phyloP scores from a whole-genome alignment of 371 early-diverging fungal genomes.

The Mortierella sp. region DNA sequence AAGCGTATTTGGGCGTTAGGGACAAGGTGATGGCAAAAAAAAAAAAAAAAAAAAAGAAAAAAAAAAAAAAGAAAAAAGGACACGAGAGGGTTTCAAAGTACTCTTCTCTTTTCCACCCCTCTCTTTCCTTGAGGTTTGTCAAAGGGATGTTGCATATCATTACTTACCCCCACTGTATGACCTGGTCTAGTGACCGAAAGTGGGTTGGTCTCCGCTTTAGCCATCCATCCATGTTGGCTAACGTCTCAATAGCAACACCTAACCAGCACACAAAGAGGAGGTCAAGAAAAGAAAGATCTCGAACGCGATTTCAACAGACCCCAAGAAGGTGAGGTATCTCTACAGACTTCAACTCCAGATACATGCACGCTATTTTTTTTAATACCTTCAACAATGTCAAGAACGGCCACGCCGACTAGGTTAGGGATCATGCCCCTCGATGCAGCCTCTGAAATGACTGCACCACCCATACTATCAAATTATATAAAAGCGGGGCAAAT shows the following conservation, averaged over 20 bases:
- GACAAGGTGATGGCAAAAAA: neutral
- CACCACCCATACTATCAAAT: constrained; percentile 86
- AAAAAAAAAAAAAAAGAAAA: neutral
- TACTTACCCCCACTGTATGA: constrained; percentile 40
- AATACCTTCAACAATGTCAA: constrained; percentile 94
- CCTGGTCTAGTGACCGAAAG: constrained; percentile 43
- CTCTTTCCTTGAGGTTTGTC: no score
- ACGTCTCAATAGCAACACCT: constrained; percentile 54
- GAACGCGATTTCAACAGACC: neutral
- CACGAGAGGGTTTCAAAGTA: neutral
- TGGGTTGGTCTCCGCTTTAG: constrained; percentile 35
- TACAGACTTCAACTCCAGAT: neutral
- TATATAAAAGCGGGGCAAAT: constrained; percentile 25
- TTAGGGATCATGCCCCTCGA: constrained; percentile 60
- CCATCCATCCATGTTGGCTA: constrained; percentile 48
- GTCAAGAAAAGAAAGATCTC: neutral
- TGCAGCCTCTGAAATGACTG: constrained; percentile 84
- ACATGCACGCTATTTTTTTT: neutral
- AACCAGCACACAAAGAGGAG: neutral
- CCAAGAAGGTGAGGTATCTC: neutral
- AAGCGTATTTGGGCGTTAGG: no score
- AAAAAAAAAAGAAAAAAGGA: neutral
- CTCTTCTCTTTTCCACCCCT: neutral
- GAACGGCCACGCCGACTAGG: constrained; percentile 76
- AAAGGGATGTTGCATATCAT: neutral